Percentiles rank a stretch among this genome's conserved stretches.
phyloP scores from a whole-genome alignment of 1,284 basidiomycete genomes.

The Ceratobasidium sp. region DNA sequence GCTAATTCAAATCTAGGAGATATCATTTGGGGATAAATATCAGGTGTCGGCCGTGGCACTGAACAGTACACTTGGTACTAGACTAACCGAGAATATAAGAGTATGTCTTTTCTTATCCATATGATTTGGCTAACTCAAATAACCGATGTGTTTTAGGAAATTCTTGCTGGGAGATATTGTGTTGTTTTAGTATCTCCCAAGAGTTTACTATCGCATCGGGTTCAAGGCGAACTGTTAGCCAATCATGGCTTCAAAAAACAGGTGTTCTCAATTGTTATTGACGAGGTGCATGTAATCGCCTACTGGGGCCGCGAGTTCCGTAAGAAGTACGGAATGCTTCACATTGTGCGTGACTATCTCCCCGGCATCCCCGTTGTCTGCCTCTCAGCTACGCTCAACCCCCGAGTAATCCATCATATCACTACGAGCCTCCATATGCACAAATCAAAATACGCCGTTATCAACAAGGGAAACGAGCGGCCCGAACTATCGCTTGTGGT shows the following conservation, averaged over 20 bases:
- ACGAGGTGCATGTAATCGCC: conserved; percentile 58
- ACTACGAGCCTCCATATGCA: conserved; percentile 53
- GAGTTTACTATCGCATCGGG: conserved; percentile 54
- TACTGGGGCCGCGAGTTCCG: conserved; percentile 58
- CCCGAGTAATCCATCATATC: conserved; percentile 53
- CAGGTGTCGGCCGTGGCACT: conserved; percentile 52
- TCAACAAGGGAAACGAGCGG: conserved; percentile 56
- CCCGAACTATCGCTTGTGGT: conserved; percentile 57
- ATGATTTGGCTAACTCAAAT: background rate
- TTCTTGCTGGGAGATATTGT: conserved; percentile 48
- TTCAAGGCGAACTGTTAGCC: conserved; percentile 53
- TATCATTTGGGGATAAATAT: conserved; percentile 52
- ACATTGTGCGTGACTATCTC: conserved; percentile 54
- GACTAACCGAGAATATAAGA: conserved; percentile 47
- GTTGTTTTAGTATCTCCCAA: conserved; percentile 58
- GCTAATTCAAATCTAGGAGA: background rate
- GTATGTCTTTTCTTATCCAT: conserved; percentile 45
- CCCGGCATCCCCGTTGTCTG: conserved; percentile 55
- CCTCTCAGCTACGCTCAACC: conserved; percentile 56
- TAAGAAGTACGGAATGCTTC: conserved; percentile 56
- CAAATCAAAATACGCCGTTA: conserved; percentile 42
- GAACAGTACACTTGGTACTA: conserved; percentile 54
- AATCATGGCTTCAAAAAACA: conserved; percentile 50
- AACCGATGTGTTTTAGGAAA: background rate
- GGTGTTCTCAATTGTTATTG: conserved; percentile 54